These are phyloP conservation scores for Hansfordia pulvinata DNA, from an alignment of 2,329 filamentous ascomycete species.

Conservation along the genomic window DNA sequence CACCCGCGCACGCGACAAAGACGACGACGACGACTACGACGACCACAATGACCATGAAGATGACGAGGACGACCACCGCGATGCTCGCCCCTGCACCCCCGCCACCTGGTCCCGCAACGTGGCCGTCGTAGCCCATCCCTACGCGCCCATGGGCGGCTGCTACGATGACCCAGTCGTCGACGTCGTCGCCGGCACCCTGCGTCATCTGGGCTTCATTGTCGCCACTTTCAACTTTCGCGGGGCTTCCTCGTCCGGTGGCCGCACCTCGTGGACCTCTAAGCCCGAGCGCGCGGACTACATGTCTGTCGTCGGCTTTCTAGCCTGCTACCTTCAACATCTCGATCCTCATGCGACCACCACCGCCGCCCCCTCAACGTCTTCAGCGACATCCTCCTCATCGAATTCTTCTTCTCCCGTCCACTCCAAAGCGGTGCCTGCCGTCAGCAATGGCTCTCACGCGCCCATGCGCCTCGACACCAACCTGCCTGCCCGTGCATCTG, in stretches of 20 bases:
- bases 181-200: conserved; percentile 47
- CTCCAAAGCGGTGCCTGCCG: conserved; percentile 2
- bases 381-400: too few relatives aligned
- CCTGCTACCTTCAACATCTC: conserved; percentile 56
- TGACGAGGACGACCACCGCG: not conserved
- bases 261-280: conserved; percentile 77
- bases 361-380: too few relatives aligned
- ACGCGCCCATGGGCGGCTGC: conserved; percentile 73
- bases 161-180: conserved; percentile 73
- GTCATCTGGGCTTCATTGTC: conserved; percentile 62
- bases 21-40: conserved; percentile 33
- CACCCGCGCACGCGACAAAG: conserved; percentile 27
- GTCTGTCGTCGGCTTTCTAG: conserved; percentile 67
- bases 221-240: conserved; percentile 93
- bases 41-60: not conserved
- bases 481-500: too few relatives aligned
- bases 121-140: conserved; percentile 76
- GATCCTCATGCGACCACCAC: too few relatives aligned
- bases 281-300: conserved; percentile 73
- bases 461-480: too few relatives aligned
- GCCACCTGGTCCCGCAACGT: conserved; percentile 19
- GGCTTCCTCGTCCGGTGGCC: conserved; percentile 57
- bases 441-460: too few relatives aligned
- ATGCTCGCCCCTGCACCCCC: too few relatives aligned
- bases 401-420: conserved; percentile 1